Percentiles rank a stretch among this genome's conserved stretches.
Evolutionary conservation across 2,329 filamentous ascomycete species (phyloP).

Genomic region (Dendrostoma leiphaemia): DNA sequence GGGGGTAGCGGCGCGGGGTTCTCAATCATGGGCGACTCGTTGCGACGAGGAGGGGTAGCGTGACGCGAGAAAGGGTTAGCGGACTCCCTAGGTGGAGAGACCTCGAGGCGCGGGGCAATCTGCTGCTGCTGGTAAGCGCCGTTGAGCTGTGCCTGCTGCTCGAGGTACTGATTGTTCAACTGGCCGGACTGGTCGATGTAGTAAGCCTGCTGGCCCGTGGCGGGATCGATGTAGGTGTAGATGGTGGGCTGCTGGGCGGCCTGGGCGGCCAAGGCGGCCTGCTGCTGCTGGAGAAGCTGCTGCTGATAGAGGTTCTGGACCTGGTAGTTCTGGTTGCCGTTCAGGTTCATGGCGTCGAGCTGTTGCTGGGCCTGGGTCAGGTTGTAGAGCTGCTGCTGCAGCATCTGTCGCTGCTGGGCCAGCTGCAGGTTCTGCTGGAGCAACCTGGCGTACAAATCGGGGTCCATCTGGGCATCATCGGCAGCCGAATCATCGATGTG

Average conservation of each 20-base stretch:
- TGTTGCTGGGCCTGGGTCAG: constrained; percentile 82
- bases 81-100: constrained; percentile 73
- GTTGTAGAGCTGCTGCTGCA: constrained; percentile 87
- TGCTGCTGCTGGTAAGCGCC: constrained; percentile 39
- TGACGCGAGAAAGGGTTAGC: constrained; percentile 56
- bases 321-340: constrained; percentile 61
- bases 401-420: constrained; percentile 88
- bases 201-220: constrained; percentile 80
- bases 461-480: constrained; percentile 74
- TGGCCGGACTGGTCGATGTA: constrained; percentile 67
- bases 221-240: constrained; percentile 79
- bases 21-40: constrained; percentile 64
- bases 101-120: constrained; percentile 71
- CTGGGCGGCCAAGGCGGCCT: constrained; percentile 66
- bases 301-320: constrained; percentile 52
- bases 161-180: constrained; percentile 27
- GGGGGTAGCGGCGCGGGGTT: constrained; percentile 69
- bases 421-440: constrained; percentile 90
- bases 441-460: constrained; percentile 81
- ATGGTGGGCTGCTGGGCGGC: constrained; percentile 67
- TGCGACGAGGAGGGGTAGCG: constrained; percentile 63
- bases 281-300: constrained; percentile 41
- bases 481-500: constrained; percentile 64
- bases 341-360: constrained; percentile 74
- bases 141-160: constrained; percentile 22